phyloP scores from a whole-genome alignment of 352 stramenopile species.

The Aphanomyces stellatus region DNA sequence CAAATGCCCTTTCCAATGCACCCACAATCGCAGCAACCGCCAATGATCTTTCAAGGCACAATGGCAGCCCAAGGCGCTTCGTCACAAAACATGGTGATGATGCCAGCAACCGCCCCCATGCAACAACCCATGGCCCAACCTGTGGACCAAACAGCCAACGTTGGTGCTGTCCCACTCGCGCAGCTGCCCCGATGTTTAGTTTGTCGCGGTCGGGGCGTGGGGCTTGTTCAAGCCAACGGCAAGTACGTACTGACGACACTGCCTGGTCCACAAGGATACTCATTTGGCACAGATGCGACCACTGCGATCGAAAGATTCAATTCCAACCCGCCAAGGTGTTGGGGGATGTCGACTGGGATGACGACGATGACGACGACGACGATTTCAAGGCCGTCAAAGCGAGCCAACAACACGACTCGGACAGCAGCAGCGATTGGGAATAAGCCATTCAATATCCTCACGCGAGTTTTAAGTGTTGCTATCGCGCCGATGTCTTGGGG shows the following conservation, averaged over 20 bases:
- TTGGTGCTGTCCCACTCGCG: neutral
- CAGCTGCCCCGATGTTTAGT: constrained; percentile 10
- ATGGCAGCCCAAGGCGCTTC: too few relatives aligned
- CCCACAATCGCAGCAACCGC: too few relatives aligned
- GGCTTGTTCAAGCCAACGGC: neutral
- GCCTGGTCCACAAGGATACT: neutral
- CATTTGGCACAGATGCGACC: neutral
- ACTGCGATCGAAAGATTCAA: neutral
- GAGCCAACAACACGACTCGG: neutral
- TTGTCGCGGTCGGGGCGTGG: constrained; percentile 13
- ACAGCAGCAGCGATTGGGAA: constrained; percentile 4
- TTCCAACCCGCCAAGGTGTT: neutral
- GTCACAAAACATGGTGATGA: too few relatives aligned
- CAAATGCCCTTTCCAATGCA: too few relatives aligned
- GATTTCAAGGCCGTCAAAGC: neutral
- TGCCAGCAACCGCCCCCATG: neutral
- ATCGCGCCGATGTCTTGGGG: neutral
- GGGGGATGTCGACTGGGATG: constrained; percentile 15
- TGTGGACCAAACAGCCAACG: neutral
- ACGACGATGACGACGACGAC: neutral
- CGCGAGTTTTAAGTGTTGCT: neutral
- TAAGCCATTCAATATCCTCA: too few relatives aligned
- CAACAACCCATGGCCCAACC: neutral
- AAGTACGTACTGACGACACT: neutral
- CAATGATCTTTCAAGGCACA: too few relatives aligned